Base-by-base conservation (phyloP, 257 asterid genomes). In the Gynochthodes officinalis region DNA sequence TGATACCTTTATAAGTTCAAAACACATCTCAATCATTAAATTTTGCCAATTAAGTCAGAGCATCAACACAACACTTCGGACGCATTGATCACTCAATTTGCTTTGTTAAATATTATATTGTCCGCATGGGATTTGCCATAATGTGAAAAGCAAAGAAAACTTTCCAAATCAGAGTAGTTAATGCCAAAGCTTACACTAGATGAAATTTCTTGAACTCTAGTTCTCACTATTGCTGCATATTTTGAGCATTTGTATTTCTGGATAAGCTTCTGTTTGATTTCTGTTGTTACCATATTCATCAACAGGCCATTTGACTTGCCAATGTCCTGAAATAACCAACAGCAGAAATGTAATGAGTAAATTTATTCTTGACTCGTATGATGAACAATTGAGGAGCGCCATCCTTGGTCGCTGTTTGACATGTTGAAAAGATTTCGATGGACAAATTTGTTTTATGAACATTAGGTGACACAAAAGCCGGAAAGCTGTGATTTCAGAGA, bases 231-330 rank as follows among this genome's bases (percentile, higher is more conserved):
- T 54, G 83, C 69, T 28, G 84, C 84, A 55, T 72, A 54, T 39
- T 80, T 82, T n/a, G 96, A 91, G 68, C 58, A 33, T 50, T 68
- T 89, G 77, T 89, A 93, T 39, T 86, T 83, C 63, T 84, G 90
- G 70, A 88, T 79, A 54, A 93, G 91, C 76, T 86, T 86, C 57
- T 73, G 86, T 81, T 90, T 82, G 75, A 92, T 89, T 77, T 88
- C 93, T 53, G 90, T 68, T 39, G 97, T 85, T 64, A 91, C 50
- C 46, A 83, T 55, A 65, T 75, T 53, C 77, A 75, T 69, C 16
- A 69, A 39, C 30, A 77, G 76, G 44, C 75, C 77, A 27, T 79
- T 66, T 33, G 74, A 62, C 23, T 76, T 73, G 64, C 72, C 77
- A 54, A 49, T 66, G 16, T 77, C 89, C 95, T 89, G 68, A 60